A percentile compares a stretch with the other conserved stretches of the same genome.
Evolutionary conservation across 768 basidiomycete species (phyloP).

Genomic region (Mrakia blollopis): DNA sequence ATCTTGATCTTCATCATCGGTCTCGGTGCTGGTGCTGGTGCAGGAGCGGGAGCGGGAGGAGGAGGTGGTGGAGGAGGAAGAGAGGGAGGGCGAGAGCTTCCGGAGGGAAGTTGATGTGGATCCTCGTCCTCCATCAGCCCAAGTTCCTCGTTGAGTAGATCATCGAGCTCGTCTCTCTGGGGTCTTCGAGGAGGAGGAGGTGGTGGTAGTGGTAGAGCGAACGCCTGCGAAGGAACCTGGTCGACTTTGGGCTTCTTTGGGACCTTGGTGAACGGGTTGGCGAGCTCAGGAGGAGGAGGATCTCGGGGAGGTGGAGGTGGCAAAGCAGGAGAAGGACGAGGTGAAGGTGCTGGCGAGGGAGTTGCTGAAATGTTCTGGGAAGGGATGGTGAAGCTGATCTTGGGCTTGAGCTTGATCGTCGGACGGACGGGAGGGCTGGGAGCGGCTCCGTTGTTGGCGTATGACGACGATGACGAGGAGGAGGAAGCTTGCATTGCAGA

Average conservation of each 20-base stretch:
- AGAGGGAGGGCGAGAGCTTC: not conserved
- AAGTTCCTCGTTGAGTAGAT: slow-evolving; percentile 42
- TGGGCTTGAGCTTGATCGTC: slow-evolving; percentile 59
- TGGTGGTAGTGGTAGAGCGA: not conserved
- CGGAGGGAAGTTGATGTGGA: not conserved
- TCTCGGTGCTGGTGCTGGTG: not conserved
- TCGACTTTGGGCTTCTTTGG: slow-evolving; percentile 34
- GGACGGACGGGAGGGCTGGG: slow-evolving; percentile 31
- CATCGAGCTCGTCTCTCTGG: slow-evolving; percentile 36
- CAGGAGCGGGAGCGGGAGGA: not conserved
- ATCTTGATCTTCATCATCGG: slow-evolving; percentile 25
- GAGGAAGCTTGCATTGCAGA: not conserved
- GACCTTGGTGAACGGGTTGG: slow-evolving; percentile 29
- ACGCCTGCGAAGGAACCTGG: not conserved
- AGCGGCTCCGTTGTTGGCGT: slow-evolving; percentile 53
- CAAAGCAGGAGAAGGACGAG: slow-evolving; percentile 1
- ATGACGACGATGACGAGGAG: slow-evolving; percentile 42
- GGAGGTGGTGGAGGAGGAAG: slow-evolving; percentile 4
- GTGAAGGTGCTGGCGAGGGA: not conserved
- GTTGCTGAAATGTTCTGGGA: not conserved
- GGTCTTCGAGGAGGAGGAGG: not conserved
- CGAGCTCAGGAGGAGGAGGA: slow-evolving; percentile 15
- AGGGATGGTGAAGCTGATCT: slow-evolving; percentile 16
- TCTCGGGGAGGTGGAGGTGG: slow-evolving; percentile 6
- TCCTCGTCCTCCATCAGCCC: slow-evolving; percentile 41